Percentiles rank a stretch among this genome's conserved stretches.
phyloP scores from a whole-genome alignment of 495 filamentous ascomycete genomes.

The Tuber indicum region DNA sequence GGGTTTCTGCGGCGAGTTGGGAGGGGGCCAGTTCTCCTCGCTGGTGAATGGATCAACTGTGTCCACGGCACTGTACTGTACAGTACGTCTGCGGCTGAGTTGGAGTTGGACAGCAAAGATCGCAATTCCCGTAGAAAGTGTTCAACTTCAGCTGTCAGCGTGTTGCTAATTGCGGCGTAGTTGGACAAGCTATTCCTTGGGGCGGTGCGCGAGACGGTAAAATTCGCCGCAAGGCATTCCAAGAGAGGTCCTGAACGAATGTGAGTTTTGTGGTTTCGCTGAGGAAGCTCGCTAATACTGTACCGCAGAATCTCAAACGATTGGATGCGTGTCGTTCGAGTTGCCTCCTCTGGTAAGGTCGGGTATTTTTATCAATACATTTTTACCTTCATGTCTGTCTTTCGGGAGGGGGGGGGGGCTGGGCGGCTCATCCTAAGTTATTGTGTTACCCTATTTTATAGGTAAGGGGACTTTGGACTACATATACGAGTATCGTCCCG shows the following conservation, averaged over 20 bases:
- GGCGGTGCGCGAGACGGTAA: not conserved
- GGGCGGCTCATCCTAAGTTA: not conserved
- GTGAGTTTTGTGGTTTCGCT: not conserved
- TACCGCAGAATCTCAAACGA: not conserved
- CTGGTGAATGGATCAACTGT: not conserved
- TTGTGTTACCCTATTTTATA: not conserved
- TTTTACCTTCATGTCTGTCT: not conserved
- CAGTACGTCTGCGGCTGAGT: too few relatives aligned
- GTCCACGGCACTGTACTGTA: not conserved
- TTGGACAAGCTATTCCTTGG: not conserved
- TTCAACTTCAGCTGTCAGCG: not conserved
- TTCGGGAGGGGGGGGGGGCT: not conserved
- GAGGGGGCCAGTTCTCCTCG: not conserved
- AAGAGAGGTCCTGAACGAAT: not conserved
- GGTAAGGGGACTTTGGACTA: not conserved
- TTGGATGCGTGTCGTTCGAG: not conserved
- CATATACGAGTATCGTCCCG: too few relatives aligned
- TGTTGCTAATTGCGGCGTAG: not conserved
- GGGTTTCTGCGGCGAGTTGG: not conserved
- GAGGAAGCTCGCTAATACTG: not conserved
- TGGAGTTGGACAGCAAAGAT: not conserved
- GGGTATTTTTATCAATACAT: not conserved
- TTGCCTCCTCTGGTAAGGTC: slow-evolving; percentile 1
- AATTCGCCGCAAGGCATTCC: not conserved
- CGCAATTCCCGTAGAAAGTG: not conserved